A percentile compares a stretch with the other conserved stretches of the same genome.
Evolutionary conservation across 2,329 filamentous ascomycete species (phyloP).

Genomic region (Xylaria arbuscula): DNA sequence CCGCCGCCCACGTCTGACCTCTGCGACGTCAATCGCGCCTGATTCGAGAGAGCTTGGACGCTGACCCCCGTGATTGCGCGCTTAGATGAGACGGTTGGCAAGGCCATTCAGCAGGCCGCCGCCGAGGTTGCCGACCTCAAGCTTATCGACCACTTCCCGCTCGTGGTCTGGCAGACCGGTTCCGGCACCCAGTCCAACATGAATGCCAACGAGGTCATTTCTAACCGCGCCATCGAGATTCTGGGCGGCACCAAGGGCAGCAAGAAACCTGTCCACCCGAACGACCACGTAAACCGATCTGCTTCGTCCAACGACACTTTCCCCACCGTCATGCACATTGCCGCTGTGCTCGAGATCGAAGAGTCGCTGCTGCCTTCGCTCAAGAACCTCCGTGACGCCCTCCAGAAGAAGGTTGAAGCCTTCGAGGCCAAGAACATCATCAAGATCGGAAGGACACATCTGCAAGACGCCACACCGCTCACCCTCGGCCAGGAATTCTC

Average conservation of each 20-base stretch:
- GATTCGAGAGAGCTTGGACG: conserved; percentile 25
- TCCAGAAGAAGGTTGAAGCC: conserved; percentile 88
- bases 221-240: conserved; percentile 98
- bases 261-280: conserved; percentile 99
- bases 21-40: conserved; percentile 25
- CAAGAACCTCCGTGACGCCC: conserved; percentile 80
- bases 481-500: conserved; percentile 98
- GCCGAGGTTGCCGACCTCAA: conserved; percentile 93
- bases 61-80: conserved; percentile 45
- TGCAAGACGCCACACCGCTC: conserved; percentile 96
- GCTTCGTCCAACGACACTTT: conserved; percentile 99
- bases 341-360: conserved; percentile 93
- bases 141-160: conserved; percentile 95
- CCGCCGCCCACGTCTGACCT: conserved; percentile 31
- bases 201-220: conserved; percentile 99
- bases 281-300: conserved; percentile 99
- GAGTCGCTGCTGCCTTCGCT: conserved; percentile 85
- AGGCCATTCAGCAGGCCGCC: conserved; percentile 94
- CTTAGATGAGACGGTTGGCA: conserved; percentile 84
- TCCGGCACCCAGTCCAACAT: conserved; percentile 99
- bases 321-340: conserved; percentile 99
- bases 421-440: conserved; percentile 91
- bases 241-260: conserved; percentile 91
- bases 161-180: conserved; percentile 99
- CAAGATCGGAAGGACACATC: conserved; percentile 97